These are phyloP conservation scores for Marasmius sp. DNA, from an alignment of 1,284 basidiomycete genomes.

Conservation along the genomic window DNA sequence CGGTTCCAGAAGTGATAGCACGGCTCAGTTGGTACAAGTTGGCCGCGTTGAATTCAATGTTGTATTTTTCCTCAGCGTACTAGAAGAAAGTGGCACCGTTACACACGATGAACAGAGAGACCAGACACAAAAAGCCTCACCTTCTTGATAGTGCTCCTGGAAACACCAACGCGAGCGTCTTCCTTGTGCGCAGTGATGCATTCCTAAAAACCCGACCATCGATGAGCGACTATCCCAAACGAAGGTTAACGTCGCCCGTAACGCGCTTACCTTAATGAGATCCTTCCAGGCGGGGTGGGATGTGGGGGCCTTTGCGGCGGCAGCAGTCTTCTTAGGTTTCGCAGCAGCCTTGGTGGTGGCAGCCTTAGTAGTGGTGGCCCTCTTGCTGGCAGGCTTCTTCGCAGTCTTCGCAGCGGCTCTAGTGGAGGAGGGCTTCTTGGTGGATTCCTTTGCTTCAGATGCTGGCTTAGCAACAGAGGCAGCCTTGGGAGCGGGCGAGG, in stretches of 20 bases:
- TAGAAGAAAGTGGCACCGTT: conserved; percentile 26
- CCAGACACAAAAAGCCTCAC: conserved; percentile 23
- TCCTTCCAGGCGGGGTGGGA: conserved; percentile 62
- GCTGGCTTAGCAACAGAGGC: conserved; percentile 19
- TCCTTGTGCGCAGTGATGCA: conserved; percentile 67
- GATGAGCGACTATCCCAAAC: neutral
- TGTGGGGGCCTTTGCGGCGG: conserved; percentile 27
- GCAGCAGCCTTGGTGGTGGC: conserved; percentile 21
- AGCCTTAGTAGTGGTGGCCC: conserved; percentile 26
- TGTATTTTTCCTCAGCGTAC: conserved; percentile 75
- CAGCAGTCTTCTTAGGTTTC: conserved; percentile 20
- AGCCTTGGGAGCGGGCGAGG: conserved; percentile 17
- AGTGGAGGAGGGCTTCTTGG: conserved; percentile 16
- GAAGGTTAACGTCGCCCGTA: conserved; percentile 8
- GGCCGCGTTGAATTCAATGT: conserved; percentile 55
- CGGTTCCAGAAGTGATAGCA: conserved; percentile 69
- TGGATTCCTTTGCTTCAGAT: neutral
- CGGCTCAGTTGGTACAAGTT: conserved; percentile 69
- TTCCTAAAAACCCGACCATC: conserved; percentile 44
- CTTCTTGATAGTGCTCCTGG: conserved; percentile 81
- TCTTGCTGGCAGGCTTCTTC: conserved; percentile 14
- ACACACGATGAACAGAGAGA: conserved; percentile 2
- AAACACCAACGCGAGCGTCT: conserved; percentile 71
- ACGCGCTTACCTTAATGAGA: conserved; percentile 50
- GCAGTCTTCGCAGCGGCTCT: conserved; percentile 18